Evolutionary conservation across 2,329 filamentous ascomycete genomes (phyloP).

Genomic region (Phaeosphaeria sp.): DNA sequence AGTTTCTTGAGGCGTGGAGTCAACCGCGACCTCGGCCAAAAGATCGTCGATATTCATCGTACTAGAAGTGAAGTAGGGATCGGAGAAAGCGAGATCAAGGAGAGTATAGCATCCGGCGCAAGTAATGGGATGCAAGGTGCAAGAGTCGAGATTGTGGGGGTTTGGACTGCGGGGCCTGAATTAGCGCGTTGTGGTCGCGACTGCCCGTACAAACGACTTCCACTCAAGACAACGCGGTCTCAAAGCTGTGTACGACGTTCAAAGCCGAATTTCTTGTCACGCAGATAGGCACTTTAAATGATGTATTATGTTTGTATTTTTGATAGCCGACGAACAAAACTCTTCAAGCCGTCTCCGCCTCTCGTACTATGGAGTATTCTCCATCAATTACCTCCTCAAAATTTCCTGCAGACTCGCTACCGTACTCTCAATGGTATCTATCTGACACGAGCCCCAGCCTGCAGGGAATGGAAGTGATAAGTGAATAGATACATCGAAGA

Average conservation of each 20-base stretch:
- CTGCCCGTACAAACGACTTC: neutral
- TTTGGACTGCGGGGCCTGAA: neutral
- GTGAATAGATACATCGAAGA: slow-evolving; percentile 31
- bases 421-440: slow-evolving; percentile 29
- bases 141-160: neutral
- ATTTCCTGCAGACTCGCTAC: slow-evolving; percentile 19
- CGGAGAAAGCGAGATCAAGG: neutral
- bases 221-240: too few species aligned
- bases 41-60: slow-evolving; percentile 60
- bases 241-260: too few species aligned
- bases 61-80: neutral
- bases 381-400: slow-evolving; percentile 26
- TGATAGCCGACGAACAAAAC: slow-evolving; percentile 27
- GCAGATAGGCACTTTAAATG: neutral
- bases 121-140: neutral
- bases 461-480: slow-evolving; percentile 35
- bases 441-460: slow-evolving; percentile 21
- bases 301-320: slow-evolving; percentile 33
- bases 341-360: slow-evolving; percentile 29
- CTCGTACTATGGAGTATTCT: slow-evolving; percentile 37
- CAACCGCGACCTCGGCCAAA: slow-evolving; percentile 56
- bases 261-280: too few species aligned
- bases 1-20: slow-evolving; percentile 61
- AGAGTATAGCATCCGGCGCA: neutral
- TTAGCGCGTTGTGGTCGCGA: slow-evolving; percentile 2